Base-by-base conservation (phyloP, 1,284 basidiomycete species). In the Mycena citricolor region DNA sequence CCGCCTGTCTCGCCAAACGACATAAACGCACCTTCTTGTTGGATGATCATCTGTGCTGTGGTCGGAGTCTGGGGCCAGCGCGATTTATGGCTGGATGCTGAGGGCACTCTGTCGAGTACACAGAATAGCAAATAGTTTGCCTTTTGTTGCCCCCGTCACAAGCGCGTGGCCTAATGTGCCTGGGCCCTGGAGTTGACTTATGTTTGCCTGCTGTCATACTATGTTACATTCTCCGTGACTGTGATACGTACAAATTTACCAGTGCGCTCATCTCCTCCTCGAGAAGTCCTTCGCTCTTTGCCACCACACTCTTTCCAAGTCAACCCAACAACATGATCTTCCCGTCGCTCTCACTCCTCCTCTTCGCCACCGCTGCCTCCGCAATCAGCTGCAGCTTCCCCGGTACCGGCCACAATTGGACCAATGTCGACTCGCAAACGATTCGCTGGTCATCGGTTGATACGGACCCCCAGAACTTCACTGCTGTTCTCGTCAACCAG, bases 21-120 rank as follows among this genome's bases (percentile, higher is more conserved):
- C 21, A 34, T 43, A 32, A 55, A 30, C 45, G 54, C 31, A 71
- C 62, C 67, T 29, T 78, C 83, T n/a, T 91, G 89, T 54, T 97
- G 94, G 94, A 76, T 95, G 58, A 71, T 91, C 21, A 71, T 94
- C 1, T 69, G 83, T 17, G 79, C 81, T 3, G 70, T 97, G 22
- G 75, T 78, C 17, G 81, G 77, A 8, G 70, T 87, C 1, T 97
- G 93, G 94, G 86, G 79, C 16, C 94, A 97, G 66, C 73, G 69
- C 43, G 94, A 97, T 62, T 66, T 97, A 32, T 89, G 91, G 82
- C 73, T 75, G 57, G 88, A 94, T 59, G 84, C 86, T 8, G 82
- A 84, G 54, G 68, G 64, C 29, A 63, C 66, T 47, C 56, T 81
- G 44, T 60, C 56, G 36, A 46, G 55, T 21, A 20, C n/a, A 24